A percentile compares a stretch with the other conserved stretches of the same genome.
These are phyloP conservation scores for Pichia sp. DNA, from an alignment of 1,139 yeast species.

Conservation along the genomic window DNA sequence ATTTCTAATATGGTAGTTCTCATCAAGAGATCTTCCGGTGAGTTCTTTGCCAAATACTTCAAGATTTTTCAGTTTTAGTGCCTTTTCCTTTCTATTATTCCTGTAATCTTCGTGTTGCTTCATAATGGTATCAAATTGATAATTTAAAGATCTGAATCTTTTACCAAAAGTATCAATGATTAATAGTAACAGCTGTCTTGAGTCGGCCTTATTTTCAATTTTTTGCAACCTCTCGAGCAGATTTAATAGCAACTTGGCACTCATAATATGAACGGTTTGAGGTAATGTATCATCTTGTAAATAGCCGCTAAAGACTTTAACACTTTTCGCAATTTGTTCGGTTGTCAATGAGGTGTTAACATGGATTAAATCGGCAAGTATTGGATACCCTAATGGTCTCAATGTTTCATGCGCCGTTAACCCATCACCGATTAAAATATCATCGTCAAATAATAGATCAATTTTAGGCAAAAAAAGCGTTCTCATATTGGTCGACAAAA, in stretches of 20 bases:
- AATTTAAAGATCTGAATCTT: conserved; percentile 67
- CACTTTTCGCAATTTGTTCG: conserved; percentile 83
- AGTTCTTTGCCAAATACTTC: conserved; percentile 17
- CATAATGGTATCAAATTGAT: conserved; percentile 62
- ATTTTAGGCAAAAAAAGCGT: conserved; percentile 78
- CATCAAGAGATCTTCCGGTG: conserved; percentile 20
- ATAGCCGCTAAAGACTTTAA: conserved; percentile 71
- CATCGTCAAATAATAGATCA: conserved; percentile 77
- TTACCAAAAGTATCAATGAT: conserved; percentile 86
- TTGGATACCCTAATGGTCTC: conserved; percentile 86
- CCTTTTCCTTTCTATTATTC: conserved; percentile 33
- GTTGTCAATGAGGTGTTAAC: conserved; percentile 81
- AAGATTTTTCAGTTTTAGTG: conserved; percentile 33
- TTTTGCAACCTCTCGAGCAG: conserved; percentile 84
- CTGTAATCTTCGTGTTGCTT: conserved; percentile 52
- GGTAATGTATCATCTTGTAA: conserved; percentile 80
- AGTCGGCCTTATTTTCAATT: conserved; percentile 74
- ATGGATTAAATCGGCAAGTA: conserved; percentile 93
- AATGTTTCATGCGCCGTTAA: conserved; percentile 85
- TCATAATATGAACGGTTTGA: conserved; percentile 91
- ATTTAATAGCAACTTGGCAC: conserved; percentile 83
- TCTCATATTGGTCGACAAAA: conserved; percentile 81
- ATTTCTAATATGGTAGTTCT: conserved; percentile 9
- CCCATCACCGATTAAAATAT: conserved; percentile 86
- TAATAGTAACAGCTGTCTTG: conserved; percentile 72